Evolutionary conservation across 1,139 yeast genomes (phyloP).

Genomic region (Ashbya aceris): DNA sequence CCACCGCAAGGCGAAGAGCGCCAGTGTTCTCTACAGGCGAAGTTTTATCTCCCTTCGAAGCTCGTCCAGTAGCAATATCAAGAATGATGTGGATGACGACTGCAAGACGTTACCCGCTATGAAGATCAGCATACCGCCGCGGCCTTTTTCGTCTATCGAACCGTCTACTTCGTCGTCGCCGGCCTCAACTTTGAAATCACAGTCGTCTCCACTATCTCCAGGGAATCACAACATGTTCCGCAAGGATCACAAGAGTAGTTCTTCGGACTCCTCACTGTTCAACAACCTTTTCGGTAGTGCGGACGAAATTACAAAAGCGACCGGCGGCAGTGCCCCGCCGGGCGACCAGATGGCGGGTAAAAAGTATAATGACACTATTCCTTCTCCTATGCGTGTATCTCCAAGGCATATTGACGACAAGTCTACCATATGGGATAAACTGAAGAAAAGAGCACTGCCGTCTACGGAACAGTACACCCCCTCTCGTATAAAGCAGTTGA

Average conservation of each 20-base stretch:
- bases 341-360: background rate
- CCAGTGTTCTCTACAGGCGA: conserved; percentile 28
- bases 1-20: conserved; percentile 26
- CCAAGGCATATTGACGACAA: conserved; percentile 18
- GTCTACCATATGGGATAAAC: conserved; percentile 23
- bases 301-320: conserved; percentile 23
- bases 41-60: conserved; percentile 28
- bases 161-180: conserved; percentile 18
- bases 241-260: conserved; percentile 47
- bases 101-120: conserved; percentile 13
- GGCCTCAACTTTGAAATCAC: conserved; percentile 33
- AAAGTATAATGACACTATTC: background rate
- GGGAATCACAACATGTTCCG: conserved; percentile 41
- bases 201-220: conserved; percentile 33
- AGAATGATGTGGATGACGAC: conserved; percentile 9
- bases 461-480: conserved; percentile 6
- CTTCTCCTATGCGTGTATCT: conserved; percentile 12
- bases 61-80: conserved; percentile 22
- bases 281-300: conserved; percentile 11
- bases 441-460: conserved; percentile 17
- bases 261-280: conserved; percentile 44
- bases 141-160: conserved; percentile 53
- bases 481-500: conserved; percentile 5
- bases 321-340: background rate
- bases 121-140: conserved; percentile 30